Conservation (phyloP, 768 basidiomycete genomes). For the Lactifluus volemus region DNA sequence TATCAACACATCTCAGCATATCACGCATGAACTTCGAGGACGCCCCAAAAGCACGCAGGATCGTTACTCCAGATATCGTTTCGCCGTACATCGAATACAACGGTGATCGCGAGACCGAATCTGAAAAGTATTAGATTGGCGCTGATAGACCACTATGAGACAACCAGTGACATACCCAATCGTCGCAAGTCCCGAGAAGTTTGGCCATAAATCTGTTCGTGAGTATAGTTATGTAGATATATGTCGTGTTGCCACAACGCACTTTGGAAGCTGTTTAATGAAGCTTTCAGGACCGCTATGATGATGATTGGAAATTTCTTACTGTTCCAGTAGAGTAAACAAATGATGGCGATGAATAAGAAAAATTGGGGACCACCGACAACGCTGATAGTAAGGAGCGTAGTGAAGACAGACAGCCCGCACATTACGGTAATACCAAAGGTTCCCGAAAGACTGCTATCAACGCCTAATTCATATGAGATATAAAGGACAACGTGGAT, state of each 20-base stretch:
- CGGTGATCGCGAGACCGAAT: constrained; percentile 40
- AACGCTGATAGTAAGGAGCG: constrained; percentile 62
- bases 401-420: constrained; percentile 59
- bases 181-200: constrained; percentile 82
- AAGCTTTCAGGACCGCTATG: neutral
- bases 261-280: constrained; percentile 2
- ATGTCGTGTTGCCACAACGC: neutral
- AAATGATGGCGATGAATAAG: constrained; percentile 46
- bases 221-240: constrained; percentile 21
- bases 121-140: constrained; percentile 15
- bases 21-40: constrained; percentile 79
- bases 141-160: neutral
- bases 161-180: constrained; percentile 39
- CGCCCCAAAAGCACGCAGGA: constrained; percentile 79
- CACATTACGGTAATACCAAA: constrained; percentile 74
- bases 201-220: constrained; percentile 57
- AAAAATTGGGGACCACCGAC: constrained; percentile 77
- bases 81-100: constrained; percentile 45
- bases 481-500: neutral
- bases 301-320: constrained; percentile 18
- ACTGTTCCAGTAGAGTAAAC: constrained; percentile 66
- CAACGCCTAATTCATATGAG: constrained; percentile 47
- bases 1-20: constrained; percentile 76
- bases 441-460: constrained; percentile 76
- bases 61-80: constrained; percentile 43